phyloP scores from a whole-genome alignment of 1,139 yeast species.

The Ashbya aceris region DNA sequence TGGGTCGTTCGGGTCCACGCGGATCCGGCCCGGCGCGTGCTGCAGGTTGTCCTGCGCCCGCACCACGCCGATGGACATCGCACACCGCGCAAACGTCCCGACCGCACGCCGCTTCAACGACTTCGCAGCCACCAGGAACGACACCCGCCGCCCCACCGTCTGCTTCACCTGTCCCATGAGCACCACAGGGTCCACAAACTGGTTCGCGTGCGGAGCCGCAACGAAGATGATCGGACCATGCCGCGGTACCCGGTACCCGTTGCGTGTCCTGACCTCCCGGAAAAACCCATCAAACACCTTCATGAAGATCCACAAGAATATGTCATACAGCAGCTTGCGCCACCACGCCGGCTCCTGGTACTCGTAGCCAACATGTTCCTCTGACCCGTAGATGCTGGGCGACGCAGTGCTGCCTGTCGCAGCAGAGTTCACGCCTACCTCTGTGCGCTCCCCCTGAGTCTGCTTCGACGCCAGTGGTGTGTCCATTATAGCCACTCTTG shows the following conservation, averaged over 20 bases:
- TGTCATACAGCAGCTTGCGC: conserved; percentile 39
- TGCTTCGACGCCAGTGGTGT: not conserved
- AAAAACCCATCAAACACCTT: conserved; percentile 54
- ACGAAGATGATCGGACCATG: conserved; percentile 84
- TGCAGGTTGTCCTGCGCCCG: conserved; percentile 80
- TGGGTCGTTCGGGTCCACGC: conserved; percentile 39
- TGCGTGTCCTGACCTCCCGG: conserved; percentile 82
- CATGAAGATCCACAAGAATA: conserved; percentile 40
- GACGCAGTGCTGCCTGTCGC: not conserved
- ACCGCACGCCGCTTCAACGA: conserved; percentile 60
- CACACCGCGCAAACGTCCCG: conserved; percentile 67
- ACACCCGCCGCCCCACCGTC: conserved; percentile 64
- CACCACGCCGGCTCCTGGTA: conserved; percentile 29
- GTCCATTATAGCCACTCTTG: not conserved
- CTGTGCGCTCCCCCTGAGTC: no score
- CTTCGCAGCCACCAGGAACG: conserved; percentile 80
- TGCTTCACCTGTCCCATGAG: conserved; percentile 73
- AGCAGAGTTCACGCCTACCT: not conserved
- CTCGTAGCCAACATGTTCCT: conserved; percentile 5
- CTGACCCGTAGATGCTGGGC: not conserved
- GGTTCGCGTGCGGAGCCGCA: conserved; percentile 97
- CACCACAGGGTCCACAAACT: conserved; percentile 85
- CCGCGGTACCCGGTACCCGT: conserved; percentile 75
- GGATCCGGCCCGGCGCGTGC: conserved; percentile 52
- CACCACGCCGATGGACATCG: conserved; percentile 79